Percentiles rank a stretch among this genome's conserved stretches.
Conservation (phyloP, 495 filamentous ascomycete species). For the Chaetomium cochliodes region DNA sequence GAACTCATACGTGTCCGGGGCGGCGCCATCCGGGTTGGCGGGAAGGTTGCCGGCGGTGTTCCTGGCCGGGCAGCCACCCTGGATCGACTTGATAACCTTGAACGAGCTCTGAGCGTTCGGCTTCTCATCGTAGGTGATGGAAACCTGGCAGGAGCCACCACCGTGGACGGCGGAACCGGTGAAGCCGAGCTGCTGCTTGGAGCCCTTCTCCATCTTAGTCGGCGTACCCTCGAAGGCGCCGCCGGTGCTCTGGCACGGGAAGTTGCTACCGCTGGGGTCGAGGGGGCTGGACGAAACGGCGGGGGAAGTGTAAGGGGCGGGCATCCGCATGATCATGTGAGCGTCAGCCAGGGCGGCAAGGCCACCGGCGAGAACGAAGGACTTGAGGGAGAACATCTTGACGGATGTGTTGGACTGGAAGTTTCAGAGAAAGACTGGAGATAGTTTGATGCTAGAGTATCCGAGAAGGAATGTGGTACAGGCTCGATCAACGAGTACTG, state of each 20-base stretch:
- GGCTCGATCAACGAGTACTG: constrained; percentile 23
- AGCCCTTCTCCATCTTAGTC: constrained; percentile 55
- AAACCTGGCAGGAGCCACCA: constrained; percentile 84
- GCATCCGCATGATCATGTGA: constrained; percentile 71
- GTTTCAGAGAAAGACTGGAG: constrained; percentile 2
- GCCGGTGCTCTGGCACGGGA: constrained; percentile 66
- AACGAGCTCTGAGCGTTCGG: constrained; percentile 59
- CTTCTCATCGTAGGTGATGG: constrained; percentile 69
- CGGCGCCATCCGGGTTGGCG: constrained; percentile 27
- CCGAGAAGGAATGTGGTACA: constrained; percentile 20
- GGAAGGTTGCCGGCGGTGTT: constrained; percentile 43
- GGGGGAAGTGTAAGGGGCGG: constrained; percentile 63
- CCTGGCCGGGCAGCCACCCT: constrained; percentile 72
- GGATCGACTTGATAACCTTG: constrained; percentile 79
- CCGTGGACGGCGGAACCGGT: constrained; percentile 68
- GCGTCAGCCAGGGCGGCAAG: constrained; percentile 55
- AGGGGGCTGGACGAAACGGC: constrained; percentile 55
- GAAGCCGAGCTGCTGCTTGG: constrained; percentile 54
- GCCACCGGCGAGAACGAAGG: constrained; percentile 32
- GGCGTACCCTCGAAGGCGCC: constrained; percentile 41
- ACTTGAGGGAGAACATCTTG: constrained; percentile 46
- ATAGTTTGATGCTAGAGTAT: constrained; percentile 17
- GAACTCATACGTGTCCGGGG: constrained; percentile 52
- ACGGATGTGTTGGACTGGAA: constrained; percentile 7
- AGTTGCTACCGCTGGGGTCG: constrained; percentile 57